Conservation (phyloP, 2,329 filamentous ascomycete genomes). For the Neofusicoccum umdonicola region DNA sequence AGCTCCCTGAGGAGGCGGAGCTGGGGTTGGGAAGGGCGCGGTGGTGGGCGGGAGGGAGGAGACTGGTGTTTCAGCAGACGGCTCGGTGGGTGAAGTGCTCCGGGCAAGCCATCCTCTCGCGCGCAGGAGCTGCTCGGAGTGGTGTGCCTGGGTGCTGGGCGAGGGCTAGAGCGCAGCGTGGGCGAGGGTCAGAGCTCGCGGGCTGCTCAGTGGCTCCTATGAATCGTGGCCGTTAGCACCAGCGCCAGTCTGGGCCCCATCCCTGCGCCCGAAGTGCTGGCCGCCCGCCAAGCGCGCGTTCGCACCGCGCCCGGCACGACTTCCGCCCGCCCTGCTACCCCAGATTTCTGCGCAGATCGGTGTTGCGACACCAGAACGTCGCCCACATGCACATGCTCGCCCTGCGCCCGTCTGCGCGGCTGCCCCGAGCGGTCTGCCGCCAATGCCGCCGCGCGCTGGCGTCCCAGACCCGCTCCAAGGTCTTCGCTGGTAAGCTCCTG, state of each 20-base stretch:
- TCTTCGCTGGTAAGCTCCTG: constrained; percentile 16
- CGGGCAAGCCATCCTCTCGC: constrained; percentile 15
- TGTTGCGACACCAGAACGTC: neutral
- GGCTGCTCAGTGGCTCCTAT: neutral
- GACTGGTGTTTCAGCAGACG: constrained; percentile 17
- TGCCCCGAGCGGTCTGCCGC: neutral
- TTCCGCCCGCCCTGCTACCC: constrained; percentile 5
- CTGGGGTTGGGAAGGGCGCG: neutral
- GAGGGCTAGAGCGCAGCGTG: constrained; percentile 8
- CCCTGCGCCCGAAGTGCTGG: constrained; percentile 4
- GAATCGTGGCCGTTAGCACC: constrained; percentile 14
- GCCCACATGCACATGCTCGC: constrained; percentile 3
- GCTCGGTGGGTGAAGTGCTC: neutral
- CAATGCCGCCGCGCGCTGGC: constrained; percentile 15
- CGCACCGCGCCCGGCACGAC: neutral
- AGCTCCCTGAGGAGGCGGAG: constrained; percentile 10
- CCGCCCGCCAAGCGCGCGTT: neutral
- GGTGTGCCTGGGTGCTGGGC: neutral
- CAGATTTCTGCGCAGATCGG: constrained; percentile 13
- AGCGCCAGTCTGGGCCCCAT: neutral
- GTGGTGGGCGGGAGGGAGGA: neutral
- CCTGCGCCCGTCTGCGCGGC: neutral
- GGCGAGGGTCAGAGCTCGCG: constrained; percentile 7
- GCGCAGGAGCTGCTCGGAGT: constrained; percentile 1
- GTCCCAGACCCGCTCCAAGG: constrained; percentile 1